Base-by-base conservation (phyloP, 306 rosid genomes). In the Citrullus mucosospermus region DNA sequence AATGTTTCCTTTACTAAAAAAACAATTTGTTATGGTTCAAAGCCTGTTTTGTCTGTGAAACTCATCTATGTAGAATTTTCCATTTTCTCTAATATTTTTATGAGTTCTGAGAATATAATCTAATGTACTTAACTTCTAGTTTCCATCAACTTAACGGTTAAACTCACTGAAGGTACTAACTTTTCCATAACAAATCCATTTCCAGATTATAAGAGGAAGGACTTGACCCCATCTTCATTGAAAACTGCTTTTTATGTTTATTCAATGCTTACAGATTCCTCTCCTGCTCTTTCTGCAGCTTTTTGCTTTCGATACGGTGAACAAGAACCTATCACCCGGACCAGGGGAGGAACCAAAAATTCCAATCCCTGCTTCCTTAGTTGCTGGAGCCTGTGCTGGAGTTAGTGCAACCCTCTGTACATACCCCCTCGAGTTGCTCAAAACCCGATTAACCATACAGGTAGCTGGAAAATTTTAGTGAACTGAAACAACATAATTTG, bases 311-410 rank as follows among this genome's bases (percentile, higher is more conserved):
- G 99, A 95, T 75, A 92, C 99, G 0, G 96, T 95, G 76, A 95
- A 92, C 89, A 95, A 91, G 91, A 77, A 78, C 55, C 80, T 95
- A 80, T 91, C 97, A 0, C 70, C 92, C 20, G 86, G 89, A 76
- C 86, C 91, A 5, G 99, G 99, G 70, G 99, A 95, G 55, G 79
- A 88, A 69, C 78, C 91, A 79, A 95, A 85, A 81, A 76, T 90
- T 76, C 91, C 89, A 16, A 80, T 95, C 81, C 97, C 99, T 55
- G 92, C 99, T 44, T 95, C 99, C 0, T 82, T 95, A 84, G 69
- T 95, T 76, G 99, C 99, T 20, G 99, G 99, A 22, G 99, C 99
- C 51, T 92, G 97, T 86, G 99, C 98, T 65, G 99, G 99, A 84
- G 97, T 95, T 41, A 92, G 97, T 85, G 91, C 99, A 60, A 95